Evolutionary conservation across 495 filamentous ascomycete species (phyloP), one percentile per base, ranked within the genome.

Genomic region (Wilcoxina mikolae): DNA sequence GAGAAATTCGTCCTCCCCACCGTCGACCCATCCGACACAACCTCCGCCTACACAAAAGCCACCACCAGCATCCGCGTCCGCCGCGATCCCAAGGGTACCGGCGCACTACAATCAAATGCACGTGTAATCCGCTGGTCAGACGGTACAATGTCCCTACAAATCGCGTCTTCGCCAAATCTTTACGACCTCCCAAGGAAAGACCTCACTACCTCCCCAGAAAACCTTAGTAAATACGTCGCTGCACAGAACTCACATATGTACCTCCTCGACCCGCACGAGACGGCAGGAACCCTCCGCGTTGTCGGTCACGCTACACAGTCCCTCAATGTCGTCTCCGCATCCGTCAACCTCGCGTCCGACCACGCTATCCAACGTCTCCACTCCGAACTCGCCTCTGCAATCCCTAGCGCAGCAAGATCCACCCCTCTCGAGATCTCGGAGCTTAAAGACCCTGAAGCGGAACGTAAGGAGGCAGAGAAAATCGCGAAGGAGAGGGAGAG

Each of bases 61-160:
- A 76, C 79, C 12, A 81, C 76, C 17, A 83, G 81, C 11, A 69
- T 85, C 23, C 82, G 81, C 61, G 83, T 82, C 79, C 76, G 83
- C 49, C 75, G 76, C 57, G 77, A 81, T 41, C 81, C 81, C n/a
- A 73, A 71, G 10, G 70, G 83, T 54, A 73, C 74, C 4, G 60
- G 66, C 11, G 57, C 73, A 17, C 68, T 83, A 15, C 80, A 87
- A 61, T 84, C 80, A 2, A 86, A 86, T 61, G 79, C 82, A 15
- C 80, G 83, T 18, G 71, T 85, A 29, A 74, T 85, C 39, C 76
- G 74, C 54, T 87, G 83, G 83, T 80, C 80, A 43, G 83, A 87
- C 60, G 83, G 83, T 29, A 83, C 80, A 3, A 68, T 85, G 31
- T 84, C 82, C 11, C 71, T 87, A 4, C 83, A 87, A 62, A 70